Percentiles rank a stretch among this genome's conserved stretches.
phyloP scores from a whole-genome alignment of 345 rosid genomes.

The Hypericum androsaemum region DNA sequence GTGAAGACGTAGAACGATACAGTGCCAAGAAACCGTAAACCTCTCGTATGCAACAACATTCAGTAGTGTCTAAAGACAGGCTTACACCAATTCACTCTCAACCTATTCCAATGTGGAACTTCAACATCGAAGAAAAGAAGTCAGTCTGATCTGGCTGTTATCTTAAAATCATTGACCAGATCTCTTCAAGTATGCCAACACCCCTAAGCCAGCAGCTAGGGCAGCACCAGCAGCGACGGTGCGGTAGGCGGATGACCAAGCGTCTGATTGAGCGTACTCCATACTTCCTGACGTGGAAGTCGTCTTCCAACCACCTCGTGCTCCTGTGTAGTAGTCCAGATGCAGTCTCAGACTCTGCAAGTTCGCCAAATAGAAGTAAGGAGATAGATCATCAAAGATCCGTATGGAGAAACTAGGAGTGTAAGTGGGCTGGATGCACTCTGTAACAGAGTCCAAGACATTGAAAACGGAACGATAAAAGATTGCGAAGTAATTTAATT shows the following conservation, averaged over 20 bases:
- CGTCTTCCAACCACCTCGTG: slow-evolving; percentile 29
- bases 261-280: slow-evolving; percentile 56
- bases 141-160: neutral
- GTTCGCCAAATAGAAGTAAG: too few relatives aligned
- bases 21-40: too few relatives aligned
- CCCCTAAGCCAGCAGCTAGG: slow-evolving; percentile 72
- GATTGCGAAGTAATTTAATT: too few relatives aligned
- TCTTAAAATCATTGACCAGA: slow-evolving; percentile 29
- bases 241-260: slow-evolving; percentile 86
- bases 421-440: too few relatives aligned
- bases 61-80: too few relatives aligned
- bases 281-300: slow-evolving; percentile 30
- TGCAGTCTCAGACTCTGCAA: slow-evolving; percentile 84
- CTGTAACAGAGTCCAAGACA: too few relatives aligned
- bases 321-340: slow-evolving; percentile 56
- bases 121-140: slow-evolving; percentile 3
- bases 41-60: too few relatives aligned
- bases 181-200: slow-evolving; percentile 71
- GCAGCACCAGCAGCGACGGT: slow-evolving; percentile 94
- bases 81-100: neutral
- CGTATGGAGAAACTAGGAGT: too few relatives aligned
- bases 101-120: slow-evolving; percentile 6
- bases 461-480: too few relatives aligned
- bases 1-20: too few relatives aligned
- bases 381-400: too few relatives aligned